Evolutionary conservation across 73 alveolate species (phyloP).

Genomic region (Blepharisma stoltei): DNA sequence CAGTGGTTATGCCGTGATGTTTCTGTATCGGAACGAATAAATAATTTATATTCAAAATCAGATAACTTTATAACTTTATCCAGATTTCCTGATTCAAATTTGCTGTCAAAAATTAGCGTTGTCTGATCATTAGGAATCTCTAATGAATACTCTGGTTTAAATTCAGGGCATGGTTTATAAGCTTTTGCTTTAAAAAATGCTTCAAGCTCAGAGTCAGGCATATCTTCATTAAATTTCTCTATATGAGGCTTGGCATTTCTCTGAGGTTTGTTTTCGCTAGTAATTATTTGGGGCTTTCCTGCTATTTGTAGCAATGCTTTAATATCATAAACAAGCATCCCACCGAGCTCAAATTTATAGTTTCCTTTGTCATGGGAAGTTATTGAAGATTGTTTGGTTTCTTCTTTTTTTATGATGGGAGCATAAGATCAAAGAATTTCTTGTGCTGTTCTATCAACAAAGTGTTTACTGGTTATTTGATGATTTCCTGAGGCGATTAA

Average conservation of each 20-base stretch:
- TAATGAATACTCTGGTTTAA: background rate
- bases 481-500: no score
- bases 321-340: slow-evolving; percentile 19
- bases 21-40: slow-evolving; percentile 95
- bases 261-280: no score
- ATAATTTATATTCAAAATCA: slow-evolving; percentile 81
- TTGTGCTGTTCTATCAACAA: no score
- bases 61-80: background rate
- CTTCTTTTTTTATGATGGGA: no score
- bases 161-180: background rate
- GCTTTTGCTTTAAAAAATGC: background rate
- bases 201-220: background rate
- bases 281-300: no score
- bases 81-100: slow-evolving; percentile 24
- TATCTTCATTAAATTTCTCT: background rate
- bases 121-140: slow-evolving; percentile 32
- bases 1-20: slow-evolving; percentile 98
- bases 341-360: slow-evolving; percentile 20
- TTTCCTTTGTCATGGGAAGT: no score
- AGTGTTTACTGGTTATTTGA: no score
- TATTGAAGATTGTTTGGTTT: no score
- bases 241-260: no score
- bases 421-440: no score
- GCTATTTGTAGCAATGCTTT: background rate
- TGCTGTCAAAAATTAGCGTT: slow-evolving; percentile 41